Evolutionary conservation across 768 basidiomycete species (phyloP).

Genomic region (Tylopilus plumbeoviolaceoides): DNA sequence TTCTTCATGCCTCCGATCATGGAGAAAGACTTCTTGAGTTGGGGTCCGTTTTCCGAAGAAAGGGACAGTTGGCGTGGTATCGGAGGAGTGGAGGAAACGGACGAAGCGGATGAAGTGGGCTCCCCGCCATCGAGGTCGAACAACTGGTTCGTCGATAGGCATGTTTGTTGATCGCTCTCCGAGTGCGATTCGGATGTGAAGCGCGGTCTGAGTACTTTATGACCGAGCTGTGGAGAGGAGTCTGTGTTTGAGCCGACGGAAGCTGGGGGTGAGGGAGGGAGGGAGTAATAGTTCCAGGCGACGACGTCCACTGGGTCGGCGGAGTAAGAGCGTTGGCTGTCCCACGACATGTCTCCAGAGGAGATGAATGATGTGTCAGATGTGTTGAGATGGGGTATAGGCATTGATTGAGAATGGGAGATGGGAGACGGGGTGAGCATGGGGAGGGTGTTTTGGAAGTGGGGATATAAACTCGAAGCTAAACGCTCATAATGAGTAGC

Average conservation of each 20-base stretch:
- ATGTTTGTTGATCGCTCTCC: slow-evolving; percentile 47
- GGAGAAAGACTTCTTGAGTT: slow-evolving; percentile 41
- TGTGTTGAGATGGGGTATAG: slow-evolving; percentile 58
- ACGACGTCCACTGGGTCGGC: slow-evolving; percentile 34
- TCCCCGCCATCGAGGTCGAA: slow-evolving; percentile 49
- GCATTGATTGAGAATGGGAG: slow-evolving; percentile 31
- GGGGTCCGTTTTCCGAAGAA: slow-evolving; percentile 29
- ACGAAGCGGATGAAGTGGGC: slow-evolving; percentile 32
- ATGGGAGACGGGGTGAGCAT: slow-evolving; percentile 12
- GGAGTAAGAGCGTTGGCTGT: slow-evolving; percentile 39
- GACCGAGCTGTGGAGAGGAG: slow-evolving; percentile 44
- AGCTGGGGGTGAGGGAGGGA: slow-evolving; percentile 46
- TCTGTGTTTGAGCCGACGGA: slow-evolving; percentile 42
- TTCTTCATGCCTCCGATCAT: slow-evolving; percentile 44
- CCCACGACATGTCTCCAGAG: slow-evolving; percentile 45
- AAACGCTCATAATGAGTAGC: slow-evolving; percentile 16
- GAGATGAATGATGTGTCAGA: slow-evolving; percentile 55
- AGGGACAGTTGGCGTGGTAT: slow-evolving; percentile 33
- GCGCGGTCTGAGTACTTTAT: slow-evolving; percentile 49
- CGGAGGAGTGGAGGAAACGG: slow-evolving; percentile 28
- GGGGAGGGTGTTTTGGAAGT: slow-evolving; percentile 5
- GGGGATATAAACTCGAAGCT: slow-evolving; percentile 18
- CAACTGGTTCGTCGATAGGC: slow-evolving; percentile 67
- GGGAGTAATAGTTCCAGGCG: slow-evolving; percentile 46
- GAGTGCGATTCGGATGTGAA: slow-evolving; percentile 41